Evolutionary conservation across 2,329 filamentous ascomycete genomes (phyloP), one percentile per base, ranked within the genome.

Genomic region (Talaromyces sp.): DNA sequence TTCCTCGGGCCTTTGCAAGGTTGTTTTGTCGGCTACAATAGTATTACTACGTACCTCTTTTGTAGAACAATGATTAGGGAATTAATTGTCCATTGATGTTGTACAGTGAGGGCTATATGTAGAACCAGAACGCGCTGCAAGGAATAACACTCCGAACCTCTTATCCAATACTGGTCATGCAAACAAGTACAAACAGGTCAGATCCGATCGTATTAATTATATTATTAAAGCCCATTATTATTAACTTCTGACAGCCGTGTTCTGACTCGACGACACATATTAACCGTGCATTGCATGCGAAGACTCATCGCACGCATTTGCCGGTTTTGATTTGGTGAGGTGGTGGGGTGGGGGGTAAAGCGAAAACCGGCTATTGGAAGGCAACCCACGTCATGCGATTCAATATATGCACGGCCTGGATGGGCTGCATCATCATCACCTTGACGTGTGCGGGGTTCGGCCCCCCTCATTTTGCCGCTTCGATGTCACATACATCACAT

Each of bases 231-330:
- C 9, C 32, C 33, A 36, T 36, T 36, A 15, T 2, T 17, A n/a
- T 39, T 17, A n/a, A 39, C 36, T 39, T n/a, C 22, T 53, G 27
- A 30, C 25, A 9, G 49, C 49, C 11, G 25, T 10, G 15, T 27
- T 25, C 44, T 51, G 44, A 51, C 44, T 51, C 44, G 44, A 51
- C 44, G 44, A 51, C 44, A 51, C 10, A 53, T 53, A 53, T 28
- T 53, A 53, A 53, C 49, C 49, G 49, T 53, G 49, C 49, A 53
- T 53, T 53, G 49, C 49, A 53, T 22, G 49, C 33, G 33, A 36
- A 36, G 33, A 15, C 33, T 36, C 33, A 36, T 36, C 11, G 33
- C 11, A 13, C 33, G 33, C 33, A 36, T 15, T 36, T 36, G 33
- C 33, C 33, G 17, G 1, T 44, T 44, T 19, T 44, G 42, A 22